Evolutionary conservation across 805 yeast species (phyloP), one percentile per base, ranked within the genome.

Genomic region (Groenewaldozyma tartarivorans): DNA sequence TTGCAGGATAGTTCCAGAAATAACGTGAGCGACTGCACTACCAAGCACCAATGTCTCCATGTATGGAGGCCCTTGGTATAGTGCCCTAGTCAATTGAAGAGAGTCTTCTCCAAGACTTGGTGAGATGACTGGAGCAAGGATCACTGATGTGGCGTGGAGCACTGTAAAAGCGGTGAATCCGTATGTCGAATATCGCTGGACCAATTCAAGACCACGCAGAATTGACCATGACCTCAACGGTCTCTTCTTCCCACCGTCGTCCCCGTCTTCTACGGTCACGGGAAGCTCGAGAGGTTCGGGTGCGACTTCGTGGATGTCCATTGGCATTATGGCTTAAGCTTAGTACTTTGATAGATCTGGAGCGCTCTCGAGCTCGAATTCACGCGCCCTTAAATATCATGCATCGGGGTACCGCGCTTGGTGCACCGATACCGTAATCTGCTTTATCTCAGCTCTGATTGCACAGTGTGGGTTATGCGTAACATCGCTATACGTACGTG

Each of bases 31-130:
- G 0, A 58, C 53, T 1, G 66, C 55, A 1, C 77, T 60, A 0
- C 73, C 76, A 46, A 63, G 61, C 0, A 77, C 63, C 21, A 72
- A 48, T 0, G 64, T 39, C 50, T 79, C 87, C 6, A 74, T 53
- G 2, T 58, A 48, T 1, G 78, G 71, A 0, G 67, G 62, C 11
- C 29, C 13, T 43, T 75, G 80, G 55, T 81, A 81, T 1, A 81
- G 49, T 15, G 75, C 71, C 39, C 85, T 60, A 0, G 79, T 74
- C 64, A 79, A 62, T 41, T 76, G 72, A 39, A 81, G 62, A 17
- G 75, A 46, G 39, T 77, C 79, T 42, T 77, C 72, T 2, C 74
- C 71, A 2, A 64, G 36, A 0, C 57, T 64, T 1, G 60, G 42
- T 5, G 74, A 69, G 3, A 74, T 51, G 3, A 70, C 53, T 0